Percentiles rank a stretch among this genome's conserved stretches.
phyloP scores from a whole-genome alignment of 2,329 filamentous ascomycete genomes.

The Aureobasidium sp. region DNA sequence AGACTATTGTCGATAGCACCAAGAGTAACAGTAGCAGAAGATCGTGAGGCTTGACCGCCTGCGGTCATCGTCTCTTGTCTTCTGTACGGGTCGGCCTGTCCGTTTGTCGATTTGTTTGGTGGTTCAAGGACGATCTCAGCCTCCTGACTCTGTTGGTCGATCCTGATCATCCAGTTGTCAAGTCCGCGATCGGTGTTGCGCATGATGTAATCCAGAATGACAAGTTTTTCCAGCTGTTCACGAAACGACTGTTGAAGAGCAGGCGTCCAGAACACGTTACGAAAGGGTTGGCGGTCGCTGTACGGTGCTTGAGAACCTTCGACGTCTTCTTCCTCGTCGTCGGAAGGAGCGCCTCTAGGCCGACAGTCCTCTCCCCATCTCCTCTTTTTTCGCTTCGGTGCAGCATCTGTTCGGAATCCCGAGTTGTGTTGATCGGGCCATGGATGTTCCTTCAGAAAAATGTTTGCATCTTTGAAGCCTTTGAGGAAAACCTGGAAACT shows the following conservation, averaged over 20 bases:
- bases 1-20: slow-evolving; percentile 97
- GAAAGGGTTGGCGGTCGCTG: slow-evolving; percentile 20
- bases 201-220: slow-evolving; percentile 98
- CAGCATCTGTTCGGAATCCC: slow-evolving; percentile 58
- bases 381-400: slow-evolving; percentile 55
- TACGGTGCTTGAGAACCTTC: slow-evolving; percentile 19
- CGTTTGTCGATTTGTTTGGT: slow-evolving; percentile 48
- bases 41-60: slow-evolving; percentile 40
- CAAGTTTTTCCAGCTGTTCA: slow-evolving; percentile 91
- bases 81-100: slow-evolving; percentile 22
- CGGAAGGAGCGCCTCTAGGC: slow-evolving; percentile 48
- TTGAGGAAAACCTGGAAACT: slow-evolving; percentile 98
- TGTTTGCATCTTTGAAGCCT: slow-evolving; percentile 92
- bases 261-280: slow-evolving; percentile 75
- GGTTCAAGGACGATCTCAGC: slow-evolving; percentile 84
- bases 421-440: slow-evolving; percentile 83
- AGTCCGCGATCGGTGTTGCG: slow-evolving; percentile 92
- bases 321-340: slow-evolving; percentile 38
- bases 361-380: slow-evolving; percentile 77
- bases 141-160: slow-evolving; percentile 74
- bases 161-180: slow-evolving; percentile 99
- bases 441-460: slow-evolving; percentile 88
- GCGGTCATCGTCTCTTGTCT: slow-evolving; percentile 79
- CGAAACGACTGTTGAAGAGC: slow-evolving; percentile 81
- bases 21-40: slow-evolving; percentile 38